Conservation (phyloP, 2,329 filamentous ascomycete species). For the Alternaria panax region DNA sequence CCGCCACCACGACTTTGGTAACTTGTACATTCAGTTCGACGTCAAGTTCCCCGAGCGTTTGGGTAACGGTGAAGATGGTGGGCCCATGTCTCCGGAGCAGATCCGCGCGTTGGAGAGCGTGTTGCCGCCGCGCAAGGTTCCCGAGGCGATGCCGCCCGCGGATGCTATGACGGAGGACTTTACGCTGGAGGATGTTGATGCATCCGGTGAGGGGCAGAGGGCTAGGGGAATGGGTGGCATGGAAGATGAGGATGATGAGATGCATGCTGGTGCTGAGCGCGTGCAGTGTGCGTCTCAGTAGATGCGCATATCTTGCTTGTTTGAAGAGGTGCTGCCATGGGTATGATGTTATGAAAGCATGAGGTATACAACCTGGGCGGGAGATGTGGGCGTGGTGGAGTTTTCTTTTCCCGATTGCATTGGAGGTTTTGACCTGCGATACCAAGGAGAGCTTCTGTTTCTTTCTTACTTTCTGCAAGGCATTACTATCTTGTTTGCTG, state of each 20-base stretch:
- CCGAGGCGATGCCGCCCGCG: constrained; percentile 71
- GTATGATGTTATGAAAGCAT: background rate
- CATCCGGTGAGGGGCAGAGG: constrained; percentile 66
- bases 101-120: constrained; percentile 83
- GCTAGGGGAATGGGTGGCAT: constrained; percentile 70
- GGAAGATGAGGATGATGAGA: constrained; percentile 71
- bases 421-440: background rate
- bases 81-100: constrained; percentile 65
- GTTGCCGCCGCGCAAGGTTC: constrained; percentile 72
- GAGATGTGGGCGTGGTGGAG: background rate
- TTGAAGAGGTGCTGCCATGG: constrained; percentile 52
- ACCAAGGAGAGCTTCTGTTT: background rate
- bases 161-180: constrained; percentile 94
- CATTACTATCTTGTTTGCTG: too few species aligned
- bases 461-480: background rate
- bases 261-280: constrained; percentile 72
- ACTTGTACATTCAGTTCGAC: constrained; percentile 96
- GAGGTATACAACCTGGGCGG: background rate
- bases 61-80: constrained; percentile 54
- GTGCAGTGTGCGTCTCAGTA: constrained; percentile 88
- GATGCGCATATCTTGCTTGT: too few species aligned
- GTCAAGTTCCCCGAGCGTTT: constrained; percentile 85
- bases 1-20: constrained; percentile 93
- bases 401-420: background rate
- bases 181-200: constrained; percentile 83